Evolutionary conservation across 352 stramenopile species (phyloP), one percentile per base, ranked within the genome.

Genomic region (Phytophthora crassamura): DNA sequence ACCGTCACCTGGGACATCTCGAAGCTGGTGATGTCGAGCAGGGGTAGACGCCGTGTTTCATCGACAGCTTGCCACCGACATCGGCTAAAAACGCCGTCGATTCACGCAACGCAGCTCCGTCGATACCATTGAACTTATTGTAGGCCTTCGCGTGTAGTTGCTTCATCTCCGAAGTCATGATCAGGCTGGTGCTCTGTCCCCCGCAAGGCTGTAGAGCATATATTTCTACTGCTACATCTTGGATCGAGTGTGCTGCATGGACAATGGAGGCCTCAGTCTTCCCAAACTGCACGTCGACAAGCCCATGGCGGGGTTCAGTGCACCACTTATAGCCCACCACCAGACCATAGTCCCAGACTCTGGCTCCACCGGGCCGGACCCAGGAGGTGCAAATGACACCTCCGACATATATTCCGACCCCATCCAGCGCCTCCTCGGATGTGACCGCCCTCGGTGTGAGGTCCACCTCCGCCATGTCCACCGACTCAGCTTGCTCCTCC

Each of bases 121-220:
- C 39, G 1, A 51, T 16, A 2, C 57, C 57, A 18, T 58, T 65
- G 33, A 65, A 65, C 15, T 41, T 38, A 7, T 65, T 54, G 41
- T 65, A 59, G 1, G 53, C 25, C 0, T 50, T 39, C 10, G 30
- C 4, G 14, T 52, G 57, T 16, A n/a, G 33, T 20, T 45, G 10
- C 15, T 32, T 48, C 52, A 55, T 54, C 32, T 59, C 46, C 15
- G 15, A 8, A 30, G 46, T 4, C 60, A 62, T 63, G 2, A 63
- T 9, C 14, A 56, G 12, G 20, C 53, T 64, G 6, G 51, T 57
- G 5, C 46, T 49, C 2, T 30, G 62, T 0, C 22, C 30, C 6
- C 8, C 11, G 20, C 62, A 69, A 12, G 53, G 47, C 33, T 53
- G 38, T 12, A 64, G 16, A 9, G 62, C 62, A 20, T 70, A 70